Percentiles rank a stretch among this genome's conserved stretches.
These are phyloP conservation scores for Artemisia annua DNA, from an alignment of 129 eudicot genomes.

Conservation along the genomic window DNA sequence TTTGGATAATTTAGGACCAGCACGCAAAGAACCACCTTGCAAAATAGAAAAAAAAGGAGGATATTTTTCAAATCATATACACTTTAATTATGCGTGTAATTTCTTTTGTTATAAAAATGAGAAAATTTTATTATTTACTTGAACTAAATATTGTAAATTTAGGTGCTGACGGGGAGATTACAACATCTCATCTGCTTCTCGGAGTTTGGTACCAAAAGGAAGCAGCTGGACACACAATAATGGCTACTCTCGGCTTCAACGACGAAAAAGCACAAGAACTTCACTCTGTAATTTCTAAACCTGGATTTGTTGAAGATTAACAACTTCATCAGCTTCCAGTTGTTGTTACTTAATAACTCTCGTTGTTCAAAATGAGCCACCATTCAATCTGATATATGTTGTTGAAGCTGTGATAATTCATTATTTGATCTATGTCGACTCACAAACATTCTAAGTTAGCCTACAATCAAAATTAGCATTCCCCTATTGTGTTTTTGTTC, in stretches of 20 bases:
- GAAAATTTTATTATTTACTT: conserved; percentile 7
- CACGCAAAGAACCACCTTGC: neutral
- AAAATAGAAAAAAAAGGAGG: neutral
- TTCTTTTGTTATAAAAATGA: neutral
- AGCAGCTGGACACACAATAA: conserved; percentile 63
- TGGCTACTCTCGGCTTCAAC: conserved; percentile 64
- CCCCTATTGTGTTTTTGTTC: conserved; percentile 1
- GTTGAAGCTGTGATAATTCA: conserved; percentile 17
- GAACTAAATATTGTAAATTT: conserved; percentile 23
- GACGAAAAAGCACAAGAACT: conserved; percentile 58
- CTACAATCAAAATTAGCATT: conserved; percentile 16
- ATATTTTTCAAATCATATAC: neutral
- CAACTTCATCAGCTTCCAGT: conserved; percentile 6
- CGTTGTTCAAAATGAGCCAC: conserved; percentile 12
- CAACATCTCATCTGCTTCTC: conserved; percentile 65
- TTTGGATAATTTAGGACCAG: neutral
- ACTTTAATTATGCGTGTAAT: neutral
- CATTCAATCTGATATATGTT: conserved; percentile 22
- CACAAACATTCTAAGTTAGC: conserved; percentile 16
- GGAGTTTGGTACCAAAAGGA: conserved; percentile 71
- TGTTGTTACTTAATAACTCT: conserved; percentile 2
- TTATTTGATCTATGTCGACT: conserved; percentile 7
- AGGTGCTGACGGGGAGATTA: conserved; percentile 65
- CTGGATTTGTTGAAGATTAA: conserved; percentile 53
- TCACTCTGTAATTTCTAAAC: conserved; percentile 50